Base-by-base conservation (phyloP, 805 yeast species). In the Yarrowia sp. region DNA sequence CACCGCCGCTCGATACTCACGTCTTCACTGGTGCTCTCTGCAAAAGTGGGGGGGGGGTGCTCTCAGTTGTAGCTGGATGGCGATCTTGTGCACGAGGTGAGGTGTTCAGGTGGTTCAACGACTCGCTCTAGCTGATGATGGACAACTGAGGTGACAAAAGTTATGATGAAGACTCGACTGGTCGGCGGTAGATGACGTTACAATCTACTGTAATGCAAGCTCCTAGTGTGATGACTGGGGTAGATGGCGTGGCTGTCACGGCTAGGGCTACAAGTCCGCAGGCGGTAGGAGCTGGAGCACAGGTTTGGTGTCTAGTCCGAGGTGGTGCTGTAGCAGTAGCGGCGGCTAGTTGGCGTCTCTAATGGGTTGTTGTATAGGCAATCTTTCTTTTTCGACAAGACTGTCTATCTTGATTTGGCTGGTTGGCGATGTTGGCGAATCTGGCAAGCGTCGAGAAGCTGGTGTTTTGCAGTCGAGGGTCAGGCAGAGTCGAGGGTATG, bases 181-280 rank as follows among this genome's bases (percentile, higher is more conserved):
- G 47, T 19, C 30, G 14, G 20, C 36, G 34, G 53, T 33, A 15
- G 53, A 30, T 47, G 40, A 49, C 55, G 55, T 33, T 49, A 36
- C 42, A 50, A 36, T 50, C 56, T 19, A 38, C 43, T 20, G 33
- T 33, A 17, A 17, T 10, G 55, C 55, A 33, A 49, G 39, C 43
- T 14, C 17, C 61, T 55, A 55, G 61, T 55, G 60, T 9, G 58
- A 53, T 53, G 61, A 55, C 61, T 55, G 61, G 61, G 61, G 61
- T 55, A 20, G 61, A 39, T 55, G 44, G 44, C 61, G 61, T 55
- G 58, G 58, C 58, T 52, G 43, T 52, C 56, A 33, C 42, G 56
- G 36, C 58, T 52, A 52, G 58, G 17, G 58, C 30, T n/a, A 14
- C 30, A 24, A 24, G 3, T 36, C 40, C 42, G 42, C 56, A 52